These are phyloP conservation scores for Candida loeiensis DNA, from an alignment of 805 yeast genomes.

Conservation along the genomic window DNA sequence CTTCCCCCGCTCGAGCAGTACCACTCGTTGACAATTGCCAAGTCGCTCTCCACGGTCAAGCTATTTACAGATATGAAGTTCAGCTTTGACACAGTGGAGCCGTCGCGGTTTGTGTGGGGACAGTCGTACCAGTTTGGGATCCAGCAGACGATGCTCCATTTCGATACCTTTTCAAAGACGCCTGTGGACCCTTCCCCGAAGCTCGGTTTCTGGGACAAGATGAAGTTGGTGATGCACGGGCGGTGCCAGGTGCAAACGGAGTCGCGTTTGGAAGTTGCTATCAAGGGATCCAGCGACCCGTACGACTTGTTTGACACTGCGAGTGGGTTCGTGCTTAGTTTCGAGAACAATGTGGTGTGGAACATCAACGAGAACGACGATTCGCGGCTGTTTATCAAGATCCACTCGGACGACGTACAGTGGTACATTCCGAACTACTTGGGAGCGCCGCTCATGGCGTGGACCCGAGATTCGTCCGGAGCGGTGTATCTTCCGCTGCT, in stretches of 20 bases:
- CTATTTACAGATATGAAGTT: slow-evolving; percentile 60
- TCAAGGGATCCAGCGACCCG: slow-evolving; percentile 79
- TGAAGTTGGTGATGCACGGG: slow-evolving; percentile 75
- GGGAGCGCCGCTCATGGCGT: slow-evolving; percentile 46
- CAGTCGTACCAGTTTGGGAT: slow-evolving; percentile 80
- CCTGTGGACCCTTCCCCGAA: slow-evolving; percentile 83
- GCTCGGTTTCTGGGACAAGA: slow-evolving; percentile 91
- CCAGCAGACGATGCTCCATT: slow-evolving; percentile 69
- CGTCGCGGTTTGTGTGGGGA: slow-evolving; percentile 80
- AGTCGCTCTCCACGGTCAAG: slow-evolving; percentile 75
- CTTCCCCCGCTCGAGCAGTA: slow-evolving; percentile 20
- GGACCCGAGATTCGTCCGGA: slow-evolving; percentile 51
- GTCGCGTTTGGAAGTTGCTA: slow-evolving; percentile 50
- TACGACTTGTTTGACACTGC: slow-evolving; percentile 62
- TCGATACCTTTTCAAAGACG: slow-evolving; percentile 85
- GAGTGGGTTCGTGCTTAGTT: slow-evolving; percentile 75
- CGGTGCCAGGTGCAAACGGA: slow-evolving; percentile 47
- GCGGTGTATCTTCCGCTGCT: slow-evolving; percentile 46
- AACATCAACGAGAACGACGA: slow-evolving; percentile 63
- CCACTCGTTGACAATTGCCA: slow-evolving; percentile 62
- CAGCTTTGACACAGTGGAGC: slow-evolving; percentile 49
- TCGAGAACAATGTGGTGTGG: slow-evolving; percentile 60
- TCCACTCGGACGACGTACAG: slow-evolving; percentile 56
- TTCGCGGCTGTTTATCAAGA: slow-evolving; percentile 62
- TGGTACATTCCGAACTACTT: slow-evolving; percentile 78